Conservation (phyloP, 2,329 filamentous ascomycete species). For the Davidsoniella eucalypti region DNA sequence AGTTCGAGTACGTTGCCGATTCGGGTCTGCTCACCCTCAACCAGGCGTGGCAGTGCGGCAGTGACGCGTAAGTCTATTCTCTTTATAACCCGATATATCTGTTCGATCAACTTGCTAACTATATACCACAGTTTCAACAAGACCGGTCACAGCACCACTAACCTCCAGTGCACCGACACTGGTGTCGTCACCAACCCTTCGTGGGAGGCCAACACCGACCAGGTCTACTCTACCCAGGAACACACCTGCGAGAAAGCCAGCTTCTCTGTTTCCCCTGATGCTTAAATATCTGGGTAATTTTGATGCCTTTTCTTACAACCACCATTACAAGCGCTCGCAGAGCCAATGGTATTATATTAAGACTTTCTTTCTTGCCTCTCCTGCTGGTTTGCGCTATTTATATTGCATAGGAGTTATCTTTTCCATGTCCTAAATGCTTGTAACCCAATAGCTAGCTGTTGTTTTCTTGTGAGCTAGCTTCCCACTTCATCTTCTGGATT, state of each 20-base stretch:
- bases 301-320: neutral
- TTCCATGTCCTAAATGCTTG: too few species aligned
- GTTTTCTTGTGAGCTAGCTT: too few species aligned
- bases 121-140: neutral
- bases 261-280: neutral
- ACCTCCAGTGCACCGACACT: neutral
- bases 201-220: slow-evolving; percentile 13
- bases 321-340: too few species aligned
- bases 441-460: too few species aligned
- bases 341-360: neutral
- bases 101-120: neutral
- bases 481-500: too few species aligned
- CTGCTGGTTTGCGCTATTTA: neutral
- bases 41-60: too few species aligned
- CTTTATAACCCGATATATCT: neutral
- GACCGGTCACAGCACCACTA: neutral
- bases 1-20: too few species aligned
- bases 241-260: slow-evolving; percentile 16
- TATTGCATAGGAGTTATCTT: too few species aligned
- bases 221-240: slow-evolving; percentile 20
- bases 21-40: too few species aligned
- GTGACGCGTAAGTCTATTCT: too few species aligned
- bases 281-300: neutral
- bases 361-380: neutral
- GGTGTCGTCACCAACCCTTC: slow-evolving; percentile 17